A percentile compares a stretch with the other conserved stretches of the same genome.
Conservation (phyloP, 495 filamentous ascomycete species). For the Aspergillus avenaceus region DNA sequence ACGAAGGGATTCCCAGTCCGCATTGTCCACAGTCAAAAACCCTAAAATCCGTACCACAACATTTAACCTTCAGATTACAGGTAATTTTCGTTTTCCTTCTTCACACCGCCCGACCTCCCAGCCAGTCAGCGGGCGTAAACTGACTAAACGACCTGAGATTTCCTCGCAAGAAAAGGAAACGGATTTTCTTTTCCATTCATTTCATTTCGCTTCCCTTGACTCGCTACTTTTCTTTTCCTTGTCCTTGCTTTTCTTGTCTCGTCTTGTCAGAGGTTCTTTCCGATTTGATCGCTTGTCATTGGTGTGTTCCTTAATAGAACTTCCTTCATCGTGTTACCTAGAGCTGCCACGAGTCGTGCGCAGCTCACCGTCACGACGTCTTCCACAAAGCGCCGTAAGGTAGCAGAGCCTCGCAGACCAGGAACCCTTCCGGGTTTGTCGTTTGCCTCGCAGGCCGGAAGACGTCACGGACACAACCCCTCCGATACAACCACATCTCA, state of each 20-base stretch:
- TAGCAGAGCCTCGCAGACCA: constrained; percentile 53
- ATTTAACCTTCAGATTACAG: background rate
- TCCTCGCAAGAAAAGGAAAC: background rate
- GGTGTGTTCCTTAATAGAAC: background rate
- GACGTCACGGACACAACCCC: constrained; percentile 38
- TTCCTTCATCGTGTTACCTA: constrained; percentile 23
- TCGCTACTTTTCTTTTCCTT: constrained; percentile 1
- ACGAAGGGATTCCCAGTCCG: too few relatives aligned
- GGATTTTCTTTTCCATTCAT: constrained; percentile 1
- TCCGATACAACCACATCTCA: constrained; percentile 28
- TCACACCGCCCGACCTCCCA: background rate
- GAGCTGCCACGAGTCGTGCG: constrained; percentile 49
- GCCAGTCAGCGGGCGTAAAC: background rate
- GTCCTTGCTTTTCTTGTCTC: constrained; percentile 1
- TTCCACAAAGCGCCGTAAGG: constrained; percentile 86
- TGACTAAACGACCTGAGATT: background rate
- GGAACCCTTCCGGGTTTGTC: constrained; percentile 23
- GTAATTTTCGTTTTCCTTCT: background rate
- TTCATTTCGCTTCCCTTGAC: background rate
- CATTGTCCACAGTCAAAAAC: too few relatives aligned
- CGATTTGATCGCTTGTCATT: background rate
- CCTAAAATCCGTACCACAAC: background rate
- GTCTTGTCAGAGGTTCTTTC: background rate
- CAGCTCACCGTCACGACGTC: constrained; percentile 84
- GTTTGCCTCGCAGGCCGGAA: constrained; percentile 36